These are phyloP conservation scores for Irpex sp. DNA, from an alignment of 1,284 basidiomycete genomes.

Conservation along the genomic window DNA sequence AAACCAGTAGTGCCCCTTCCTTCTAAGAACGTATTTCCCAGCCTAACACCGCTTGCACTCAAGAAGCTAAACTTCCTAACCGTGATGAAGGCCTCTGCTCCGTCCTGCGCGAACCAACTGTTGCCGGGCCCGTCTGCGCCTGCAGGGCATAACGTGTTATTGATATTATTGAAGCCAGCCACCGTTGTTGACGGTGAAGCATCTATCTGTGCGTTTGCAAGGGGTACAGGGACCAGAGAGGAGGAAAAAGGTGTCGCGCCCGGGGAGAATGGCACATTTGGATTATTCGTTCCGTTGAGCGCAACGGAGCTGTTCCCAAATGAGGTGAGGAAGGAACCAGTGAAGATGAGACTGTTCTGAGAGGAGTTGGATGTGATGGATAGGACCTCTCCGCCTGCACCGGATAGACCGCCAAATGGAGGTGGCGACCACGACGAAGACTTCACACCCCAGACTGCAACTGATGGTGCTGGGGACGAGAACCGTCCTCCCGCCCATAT, in stretches of 20 bases:
- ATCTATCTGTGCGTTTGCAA: slow-evolving; percentile 62
- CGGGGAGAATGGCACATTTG: slow-evolving; percentile 70
- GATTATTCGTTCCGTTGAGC: slow-evolving; percentile 66
- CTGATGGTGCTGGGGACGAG: slow-evolving; percentile 62
- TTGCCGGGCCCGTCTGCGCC: slow-evolving; percentile 77
- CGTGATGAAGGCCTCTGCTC: slow-evolving; percentile 68
- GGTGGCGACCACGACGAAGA: slow-evolving; percentile 70
- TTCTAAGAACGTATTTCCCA: slow-evolving; percentile 87
- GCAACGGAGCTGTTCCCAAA: slow-evolving; percentile 59
- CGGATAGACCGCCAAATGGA: slow-evolving; percentile 82
- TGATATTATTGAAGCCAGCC: slow-evolving; percentile 64
- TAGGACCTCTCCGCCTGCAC: slow-evolving; percentile 63
- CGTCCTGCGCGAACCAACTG: slow-evolving; percentile 83
- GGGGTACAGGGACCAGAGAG: slow-evolving; percentile 84
- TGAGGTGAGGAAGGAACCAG: slow-evolving; percentile 81
- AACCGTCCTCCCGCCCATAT: slow-evolving; percentile 90
- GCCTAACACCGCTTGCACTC: slow-evolving; percentile 74
- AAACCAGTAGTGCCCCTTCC: slow-evolving; percentile 84
- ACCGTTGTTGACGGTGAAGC: slow-evolving; percentile 71
- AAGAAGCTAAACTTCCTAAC: slow-evolving; percentile 72
- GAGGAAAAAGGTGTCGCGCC: slow-evolving; percentile 86
- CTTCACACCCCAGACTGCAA: slow-evolving; percentile 77
- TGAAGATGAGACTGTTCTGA: slow-evolving; percentile 76
- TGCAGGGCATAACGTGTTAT: slow-evolving; percentile 81
- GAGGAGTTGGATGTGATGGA: slow-evolving; percentile 78